Percentiles rank a stretch among this genome's conserved stretches.
Evolutionary conservation across 371 early-diverging fungal species (phyloP).

Genomic region (Nematocida ausubeli): DNA sequence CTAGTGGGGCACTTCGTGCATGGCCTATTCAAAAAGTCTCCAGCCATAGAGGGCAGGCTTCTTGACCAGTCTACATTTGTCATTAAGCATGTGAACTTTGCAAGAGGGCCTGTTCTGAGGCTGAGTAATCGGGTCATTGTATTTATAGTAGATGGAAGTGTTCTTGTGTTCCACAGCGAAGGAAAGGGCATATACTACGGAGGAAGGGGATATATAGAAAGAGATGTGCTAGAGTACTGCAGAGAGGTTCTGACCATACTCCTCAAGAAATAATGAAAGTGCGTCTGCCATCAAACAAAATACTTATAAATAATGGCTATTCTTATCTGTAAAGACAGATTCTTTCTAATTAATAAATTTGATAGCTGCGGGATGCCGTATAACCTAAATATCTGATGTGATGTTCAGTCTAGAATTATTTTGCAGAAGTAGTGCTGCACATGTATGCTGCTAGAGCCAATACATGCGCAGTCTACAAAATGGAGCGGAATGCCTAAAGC

Average conservation of each 20-base stretch:
- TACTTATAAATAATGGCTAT: not conserved
- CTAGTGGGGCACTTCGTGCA: constrained; percentile 18
- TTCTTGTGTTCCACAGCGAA: constrained; percentile 35
- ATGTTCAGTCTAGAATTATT: no score
- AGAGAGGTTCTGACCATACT: constrained; percentile 27
- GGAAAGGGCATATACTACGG: constrained; percentile 18
- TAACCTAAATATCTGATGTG: no score
- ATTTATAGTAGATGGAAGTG: constrained; percentile 23
- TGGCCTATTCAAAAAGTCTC: not conserved
- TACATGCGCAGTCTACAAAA: no score
- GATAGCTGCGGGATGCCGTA: no score
- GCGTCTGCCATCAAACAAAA: not conserved
- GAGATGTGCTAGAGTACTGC: constrained; percentile 31
- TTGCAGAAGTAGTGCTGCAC: no score
- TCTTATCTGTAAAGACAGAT: no score
- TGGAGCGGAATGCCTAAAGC: no score
- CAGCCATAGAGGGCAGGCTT: not conserved
- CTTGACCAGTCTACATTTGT: constrained; percentile 19
- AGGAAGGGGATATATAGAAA: constrained; percentile 11
- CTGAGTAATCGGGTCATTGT: constrained; percentile 42
- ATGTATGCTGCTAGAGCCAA: no score
- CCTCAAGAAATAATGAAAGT: constrained; percentile 17
- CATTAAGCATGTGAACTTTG: constrained; percentile 44
- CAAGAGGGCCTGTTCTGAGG: constrained; percentile 32
- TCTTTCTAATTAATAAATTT: no score